Evolutionary conservation across 805 yeast genomes (phyloP).

Genomic region (Peterozyma xylosa): DNA sequence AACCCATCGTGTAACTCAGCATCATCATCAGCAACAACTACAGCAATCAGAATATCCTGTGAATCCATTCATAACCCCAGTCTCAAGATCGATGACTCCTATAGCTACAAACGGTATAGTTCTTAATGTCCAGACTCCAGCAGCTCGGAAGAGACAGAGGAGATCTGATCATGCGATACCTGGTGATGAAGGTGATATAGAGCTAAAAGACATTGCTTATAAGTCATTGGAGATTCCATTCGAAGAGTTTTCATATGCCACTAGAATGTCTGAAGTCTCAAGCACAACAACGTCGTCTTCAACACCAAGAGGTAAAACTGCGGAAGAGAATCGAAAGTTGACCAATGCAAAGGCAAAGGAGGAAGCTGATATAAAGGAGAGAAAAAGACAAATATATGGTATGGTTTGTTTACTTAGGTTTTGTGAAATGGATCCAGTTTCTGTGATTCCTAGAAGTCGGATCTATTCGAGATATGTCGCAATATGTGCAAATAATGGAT

Average conservation of each 20-base stretch:
- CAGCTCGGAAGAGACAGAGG: conserved; percentile 19
- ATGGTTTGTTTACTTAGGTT: conserved; percentile 71
- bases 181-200: conserved; percentile 27
- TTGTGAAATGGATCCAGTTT: conserved; percentile 40
- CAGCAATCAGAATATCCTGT: conserved; percentile 3
- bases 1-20: conserved; percentile 1
- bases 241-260: conserved; percentile 25
- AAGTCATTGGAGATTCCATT: conserved; percentile 24
- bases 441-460: conserved; percentile 57
- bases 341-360: conserved; percentile 9
- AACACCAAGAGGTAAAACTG: conserved; percentile 11
- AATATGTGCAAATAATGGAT: conserved; percentile 44
- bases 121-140: not conserved
- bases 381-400: conserved; percentile 72
- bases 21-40: conserved; percentile 1
- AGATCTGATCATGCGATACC: conserved; percentile 23
- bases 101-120: conserved; percentile 1
- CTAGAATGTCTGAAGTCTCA: conserved; percentile 22
- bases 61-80: not conserved
- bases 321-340: conserved; percentile 5
- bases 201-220: conserved; percentile 29
- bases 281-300: not conserved
- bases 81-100: not conserved
- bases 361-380: conserved; percentile 28
- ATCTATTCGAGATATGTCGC: conserved; percentile 62